Evolutionary conservation across 371 early-diverging fungal species (phyloP).

Genomic region (Mycotypha africana): DNA sequence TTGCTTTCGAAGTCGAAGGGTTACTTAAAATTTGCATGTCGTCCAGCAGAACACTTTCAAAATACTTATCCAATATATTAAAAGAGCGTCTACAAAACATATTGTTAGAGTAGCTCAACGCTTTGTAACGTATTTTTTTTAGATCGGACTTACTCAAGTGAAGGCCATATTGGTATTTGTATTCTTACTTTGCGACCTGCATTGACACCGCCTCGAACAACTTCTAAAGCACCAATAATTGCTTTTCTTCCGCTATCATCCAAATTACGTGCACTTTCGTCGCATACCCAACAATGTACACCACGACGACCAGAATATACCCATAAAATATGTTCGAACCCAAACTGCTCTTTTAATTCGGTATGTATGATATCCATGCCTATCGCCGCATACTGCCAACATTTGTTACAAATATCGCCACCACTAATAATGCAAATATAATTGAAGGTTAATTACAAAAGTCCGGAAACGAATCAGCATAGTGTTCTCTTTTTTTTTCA

Average conservation of each 20-base stretch:
- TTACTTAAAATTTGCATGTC: conserved; percentile 68
- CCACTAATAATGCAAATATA: conserved; percentile 51
- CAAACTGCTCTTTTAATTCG: conserved; percentile 83
- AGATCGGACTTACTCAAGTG: conserved; percentile 45
- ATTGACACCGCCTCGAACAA: conserved; percentile 82
- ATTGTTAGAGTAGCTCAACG: too few relatives aligned
- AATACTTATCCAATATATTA: conserved; percentile 57
- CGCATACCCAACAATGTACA: conserved; percentile 99
- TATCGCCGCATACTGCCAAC: conserved; percentile 94
- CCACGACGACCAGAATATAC: conserved; percentile 98
- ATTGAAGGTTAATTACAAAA: too few relatives aligned
- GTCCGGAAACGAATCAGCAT: background rate
- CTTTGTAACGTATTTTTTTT: too few relatives aligned
- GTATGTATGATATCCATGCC: conserved; percentile 85
- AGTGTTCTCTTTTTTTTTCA: background rate
- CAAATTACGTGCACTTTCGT: conserved; percentile 79
- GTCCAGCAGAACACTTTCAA: conserved; percentile 58
- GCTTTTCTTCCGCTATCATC: conserved; percentile 77
- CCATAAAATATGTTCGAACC: conserved; percentile 93
- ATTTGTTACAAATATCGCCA: conserved; percentile 84
- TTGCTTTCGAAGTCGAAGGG: conserved; percentile 61
- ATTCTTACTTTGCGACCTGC: conserved; percentile 66
- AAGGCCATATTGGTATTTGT: conserved; percentile 53
- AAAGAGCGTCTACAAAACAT: conserved; percentile 49
- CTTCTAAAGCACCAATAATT: conserved; percentile 80